Conservation (phyloP, 768 basidiomycete genomes). For the Russula virescens region DNA sequence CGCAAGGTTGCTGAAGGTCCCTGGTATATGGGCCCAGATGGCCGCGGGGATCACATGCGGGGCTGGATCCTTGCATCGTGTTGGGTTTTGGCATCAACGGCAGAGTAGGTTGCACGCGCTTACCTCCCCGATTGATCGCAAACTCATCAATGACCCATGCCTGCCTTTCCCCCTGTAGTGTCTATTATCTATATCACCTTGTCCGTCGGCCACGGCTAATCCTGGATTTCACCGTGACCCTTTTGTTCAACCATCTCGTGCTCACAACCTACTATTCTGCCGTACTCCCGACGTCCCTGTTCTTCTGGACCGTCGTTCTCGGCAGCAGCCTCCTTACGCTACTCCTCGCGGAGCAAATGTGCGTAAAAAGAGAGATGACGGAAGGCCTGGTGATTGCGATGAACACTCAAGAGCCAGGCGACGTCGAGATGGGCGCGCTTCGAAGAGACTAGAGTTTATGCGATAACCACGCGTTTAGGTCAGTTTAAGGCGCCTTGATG, state of each 20-base stretch:
- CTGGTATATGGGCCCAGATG: slow-evolving; percentile 54
- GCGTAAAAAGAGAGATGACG: slow-evolving; percentile 83
- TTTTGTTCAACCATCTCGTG: slow-evolving; percentile 87
- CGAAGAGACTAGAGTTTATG: slow-evolving; percentile 42
- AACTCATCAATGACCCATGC: background rate
- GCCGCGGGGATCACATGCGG: slow-evolving; percentile 67
- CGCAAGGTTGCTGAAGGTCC: slow-evolving; percentile 61
- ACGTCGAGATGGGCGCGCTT: slow-evolving; percentile 49
- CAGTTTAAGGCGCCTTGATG: background rate
- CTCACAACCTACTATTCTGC: slow-evolving; percentile 90
- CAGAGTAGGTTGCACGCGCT: slow-evolving; percentile 61
- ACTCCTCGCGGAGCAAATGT: slow-evolving; percentile 83
- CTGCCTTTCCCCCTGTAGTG: slow-evolving; percentile 32
- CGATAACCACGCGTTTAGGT: slow-evolving; percentile 17
- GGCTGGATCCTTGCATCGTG: slow-evolving; percentile 88
- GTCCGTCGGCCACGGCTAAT: slow-evolving; percentile 90
- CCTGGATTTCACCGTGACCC: slow-evolving; percentile 89
- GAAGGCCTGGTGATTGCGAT: slow-evolving; percentile 64
- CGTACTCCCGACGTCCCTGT: slow-evolving; percentile 77
- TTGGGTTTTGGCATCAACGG: slow-evolving; percentile 77
- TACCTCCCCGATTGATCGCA: slow-evolving; percentile 9
- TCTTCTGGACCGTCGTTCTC: slow-evolving; percentile 86
- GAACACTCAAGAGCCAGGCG: slow-evolving; percentile 41
- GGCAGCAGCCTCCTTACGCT: slow-evolving; percentile 67
- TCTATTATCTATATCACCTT: slow-evolving; percentile 81